phyloP scores from a whole-genome alignment of 2,329 filamentous ascomycete species.

The Geosmithia putterillii region DNA sequence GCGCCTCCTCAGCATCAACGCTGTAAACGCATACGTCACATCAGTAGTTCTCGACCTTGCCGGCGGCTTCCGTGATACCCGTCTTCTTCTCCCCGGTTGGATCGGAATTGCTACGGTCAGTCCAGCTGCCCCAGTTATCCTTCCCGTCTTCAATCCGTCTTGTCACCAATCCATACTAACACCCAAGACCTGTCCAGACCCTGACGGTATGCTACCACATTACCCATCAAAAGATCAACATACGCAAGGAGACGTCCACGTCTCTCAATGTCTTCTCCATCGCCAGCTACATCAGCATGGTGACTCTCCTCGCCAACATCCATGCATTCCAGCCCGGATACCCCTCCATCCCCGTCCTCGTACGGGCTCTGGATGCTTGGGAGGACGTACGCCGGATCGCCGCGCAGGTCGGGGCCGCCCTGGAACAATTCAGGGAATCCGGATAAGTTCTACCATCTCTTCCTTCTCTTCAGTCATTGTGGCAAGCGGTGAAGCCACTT shows the following conservation, averaged over 20 bases:
- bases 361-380: slow-evolving; percentile 16
- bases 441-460: slow-evolving; percentile 4
- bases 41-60: slow-evolving; percentile 59
- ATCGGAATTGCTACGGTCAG: slow-evolving; percentile 62
- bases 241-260: slow-evolving; percentile 65
- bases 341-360: slow-evolving; percentile 44
- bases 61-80: slow-evolving; percentile 57
- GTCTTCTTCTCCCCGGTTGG: slow-evolving; percentile 65
- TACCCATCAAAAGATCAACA: slow-evolving; percentile 67
- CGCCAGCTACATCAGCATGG: slow-evolving; percentile 66
- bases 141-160: neutral
- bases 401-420: slow-evolving; percentile 13
- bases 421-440: slow-evolving; percentile 16
- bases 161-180: neutral
- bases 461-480: neutral
- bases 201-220: slow-evolving; percentile 65
- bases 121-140: slow-evolving; percentile 6
- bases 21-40: slow-evolving; percentile 63
- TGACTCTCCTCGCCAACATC: slow-evolving; percentile 53
- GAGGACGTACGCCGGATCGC: slow-evolving; percentile 15
- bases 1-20: slow-evolving; percentile 63
- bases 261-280: slow-evolving; percentile 69
- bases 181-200: slow-evolving; percentile 33
- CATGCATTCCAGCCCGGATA: slow-evolving; percentile 51
- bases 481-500: too few relatives aligned